Percentiles rank a stretch among this genome's conserved stretches.
Conservation (phyloP, 768 basidiomycete species). For the button mushroom (Agaricus bisporus) region DNA sequence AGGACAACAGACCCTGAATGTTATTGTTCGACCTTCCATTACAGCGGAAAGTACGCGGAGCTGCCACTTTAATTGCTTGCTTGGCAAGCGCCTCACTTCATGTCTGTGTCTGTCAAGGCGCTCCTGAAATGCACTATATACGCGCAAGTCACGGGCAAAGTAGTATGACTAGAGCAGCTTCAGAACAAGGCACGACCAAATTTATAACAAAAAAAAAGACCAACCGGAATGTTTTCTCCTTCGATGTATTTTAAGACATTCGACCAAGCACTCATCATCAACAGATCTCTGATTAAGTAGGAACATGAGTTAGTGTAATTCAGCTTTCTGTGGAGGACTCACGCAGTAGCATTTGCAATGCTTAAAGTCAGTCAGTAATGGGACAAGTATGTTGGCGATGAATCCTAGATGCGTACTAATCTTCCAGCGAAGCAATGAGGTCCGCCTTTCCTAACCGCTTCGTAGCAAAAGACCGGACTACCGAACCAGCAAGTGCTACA, state of each 20-base stretch:
- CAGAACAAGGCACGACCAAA: background rate
- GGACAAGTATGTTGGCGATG: background rate
- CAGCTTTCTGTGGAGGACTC: slow-evolving; percentile 9
- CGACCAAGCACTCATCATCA: slow-evolving; percentile 81
- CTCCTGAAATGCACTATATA: slow-evolving; percentile 65
- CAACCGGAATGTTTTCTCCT: slow-evolving; percentile 69
- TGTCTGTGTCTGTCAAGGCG: slow-evolving; percentile 36
- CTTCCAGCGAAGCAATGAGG: slow-evolving; percentile 77
- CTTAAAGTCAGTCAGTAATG: slow-evolving; percentile 27
- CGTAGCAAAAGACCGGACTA: slow-evolving; percentile 84
- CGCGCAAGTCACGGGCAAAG: slow-evolving; percentile 90
- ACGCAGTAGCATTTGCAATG: slow-evolving; percentile 82
- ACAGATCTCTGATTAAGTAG: slow-evolving; percentile 45
- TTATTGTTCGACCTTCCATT: slow-evolving; percentile 60
- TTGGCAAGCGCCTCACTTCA: slow-evolving; percentile 42
- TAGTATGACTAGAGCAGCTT: slow-evolving; percentile 59
- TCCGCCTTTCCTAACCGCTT: slow-evolving; percentile 76
- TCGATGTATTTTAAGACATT: slow-evolving; percentile 51
- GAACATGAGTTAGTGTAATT: background rate
- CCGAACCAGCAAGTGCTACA: slow-evolving; percentile 64
- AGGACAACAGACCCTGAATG: slow-evolving; percentile 49
- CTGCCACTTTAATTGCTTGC: slow-evolving; percentile 65
- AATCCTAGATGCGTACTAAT: slow-evolving; percentile 21
- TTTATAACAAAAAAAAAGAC: slow-evolving; percentile 14
- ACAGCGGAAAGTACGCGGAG: slow-evolving; percentile 54